Percentiles rank a stretch among this genome's conserved stretches.
Conservation (phyloP, 352 stramenopile genomes). For the Elongisporangium prolatum region DNA sequence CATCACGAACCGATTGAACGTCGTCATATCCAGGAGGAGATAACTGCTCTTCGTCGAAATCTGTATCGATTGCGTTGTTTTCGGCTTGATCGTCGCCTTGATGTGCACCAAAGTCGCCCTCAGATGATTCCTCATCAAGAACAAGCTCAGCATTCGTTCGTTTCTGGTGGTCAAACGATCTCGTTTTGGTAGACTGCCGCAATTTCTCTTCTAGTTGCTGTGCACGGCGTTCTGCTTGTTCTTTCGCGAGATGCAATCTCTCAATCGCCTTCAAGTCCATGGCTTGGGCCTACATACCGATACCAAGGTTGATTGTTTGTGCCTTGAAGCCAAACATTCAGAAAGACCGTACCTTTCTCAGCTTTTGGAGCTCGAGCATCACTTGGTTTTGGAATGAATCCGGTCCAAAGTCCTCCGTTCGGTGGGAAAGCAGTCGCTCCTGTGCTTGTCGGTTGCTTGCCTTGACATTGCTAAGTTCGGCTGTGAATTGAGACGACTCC, state of each 20-base stretch:
- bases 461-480: background rate
- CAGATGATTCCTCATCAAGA: constrained; percentile 9
- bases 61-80: constrained; percentile 5
- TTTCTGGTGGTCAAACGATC: background rate
- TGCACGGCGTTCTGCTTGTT: constrained; percentile 24
- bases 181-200: constrained; percentile 11
- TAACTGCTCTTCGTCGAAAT: constrained; percentile 9
- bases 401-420: constrained; percentile 2
- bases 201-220: constrained; percentile 19
- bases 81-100: constrained; percentile 1
- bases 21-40: constrained; percentile 14
- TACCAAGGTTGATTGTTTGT: background rate
- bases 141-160: background rate
- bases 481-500: no score
- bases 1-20: background rate
- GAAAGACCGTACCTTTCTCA: constrained; percentile 31
- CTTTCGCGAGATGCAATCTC: constrained; percentile 27
- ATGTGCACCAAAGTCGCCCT: constrained; percentile 1
- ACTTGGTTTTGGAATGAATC: constrained; percentile 43
- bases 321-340: no score
- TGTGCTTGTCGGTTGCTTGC: constrained; percentile 5
- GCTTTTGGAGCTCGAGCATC: constrained; percentile 38
- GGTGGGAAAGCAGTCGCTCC: constrained; percentile 7
- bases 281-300: constrained; percentile 22
- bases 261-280: constrained; percentile 33